These are phyloP conservation scores for Pestalotiopsis sp. DNA, from an alignment of 2,329 filamentous ascomycete genomes.

Conservation along the genomic window DNA sequence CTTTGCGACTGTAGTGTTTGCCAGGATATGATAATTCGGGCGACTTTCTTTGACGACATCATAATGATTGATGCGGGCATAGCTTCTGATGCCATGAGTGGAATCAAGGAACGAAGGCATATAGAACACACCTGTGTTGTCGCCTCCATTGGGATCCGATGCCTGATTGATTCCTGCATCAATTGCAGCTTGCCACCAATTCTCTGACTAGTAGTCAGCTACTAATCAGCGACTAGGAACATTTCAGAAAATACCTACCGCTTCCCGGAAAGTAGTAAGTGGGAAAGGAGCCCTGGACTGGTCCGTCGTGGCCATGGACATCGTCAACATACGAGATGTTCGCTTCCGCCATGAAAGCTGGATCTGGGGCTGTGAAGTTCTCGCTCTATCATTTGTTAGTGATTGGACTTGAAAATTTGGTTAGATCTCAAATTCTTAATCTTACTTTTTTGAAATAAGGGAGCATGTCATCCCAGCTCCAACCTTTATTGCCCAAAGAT, in stretches of 20 bases:
- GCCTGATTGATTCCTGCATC: constrained; percentile 24
- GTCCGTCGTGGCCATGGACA: constrained; percentile 31
- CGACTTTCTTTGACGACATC: constrained; percentile 38
- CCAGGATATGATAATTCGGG: constrained; percentile 62
- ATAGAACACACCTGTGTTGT: constrained; percentile 29
- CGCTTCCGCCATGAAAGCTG: constrained; percentile 23
- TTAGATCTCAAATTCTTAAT: too few species aligned
- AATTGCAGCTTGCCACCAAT: constrained; percentile 31
- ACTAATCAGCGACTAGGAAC: too few species aligned
- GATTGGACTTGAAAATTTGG: not conserved
- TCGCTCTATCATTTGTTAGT: constrained; percentile 25
- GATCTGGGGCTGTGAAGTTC: constrained; percentile 30
- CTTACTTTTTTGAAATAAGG: constrained; percentile 47
- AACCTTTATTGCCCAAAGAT: constrained; percentile 33
- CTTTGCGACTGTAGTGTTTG: constrained; percentile 57
- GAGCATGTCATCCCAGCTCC: constrained; percentile 39
- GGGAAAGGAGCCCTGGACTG: constrained; percentile 34
- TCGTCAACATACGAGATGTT: constrained; percentile 33
- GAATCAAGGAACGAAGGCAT: constrained; percentile 32
- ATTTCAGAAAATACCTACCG: not conserved
- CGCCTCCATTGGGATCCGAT: constrained; percentile 27
- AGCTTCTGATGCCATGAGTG: constrained; percentile 32
- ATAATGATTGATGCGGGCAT: constrained; percentile 32
- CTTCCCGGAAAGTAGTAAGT: constrained; percentile 35
- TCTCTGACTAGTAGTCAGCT: constrained; percentile 7